These are phyloP conservation scores for Penicillium cataractarum DNA, from an alignment of 495 filamentous ascomycete genomes.

Conservation along the genomic window DNA sequence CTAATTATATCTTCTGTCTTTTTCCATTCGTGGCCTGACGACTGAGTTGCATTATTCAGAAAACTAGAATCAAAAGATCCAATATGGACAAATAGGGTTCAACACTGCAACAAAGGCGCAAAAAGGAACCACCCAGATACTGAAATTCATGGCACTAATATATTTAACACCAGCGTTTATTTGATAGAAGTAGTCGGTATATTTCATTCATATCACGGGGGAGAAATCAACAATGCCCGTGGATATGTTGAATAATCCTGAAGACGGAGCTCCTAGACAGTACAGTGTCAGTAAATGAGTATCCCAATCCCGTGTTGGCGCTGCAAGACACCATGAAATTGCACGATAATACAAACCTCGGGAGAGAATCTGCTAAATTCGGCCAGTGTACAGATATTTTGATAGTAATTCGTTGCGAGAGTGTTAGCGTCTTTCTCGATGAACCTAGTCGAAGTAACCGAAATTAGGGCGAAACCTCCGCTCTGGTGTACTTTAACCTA, in stretches of 20 bases:
- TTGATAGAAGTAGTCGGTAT: too few relatives aligned
- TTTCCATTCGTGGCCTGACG: too few relatives aligned
- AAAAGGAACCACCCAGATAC: too few relatives aligned
- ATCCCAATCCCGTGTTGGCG: background rate
- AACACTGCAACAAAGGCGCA: too few relatives aligned
- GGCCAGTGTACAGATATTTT: background rate
- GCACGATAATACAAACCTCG: background rate
- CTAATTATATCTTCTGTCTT: too few relatives aligned
- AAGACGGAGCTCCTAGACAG: background rate
- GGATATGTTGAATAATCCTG: background rate
- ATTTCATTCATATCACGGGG: too few relatives aligned
- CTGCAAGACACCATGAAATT: background rate
- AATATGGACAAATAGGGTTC: too few relatives aligned
- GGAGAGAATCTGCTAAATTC: background rate
- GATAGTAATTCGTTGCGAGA: background rate
- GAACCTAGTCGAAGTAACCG: background rate
- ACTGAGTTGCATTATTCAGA: too few relatives aligned
- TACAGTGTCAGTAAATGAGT: background rate
- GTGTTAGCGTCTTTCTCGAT: background rate
- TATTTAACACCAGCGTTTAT: too few relatives aligned
- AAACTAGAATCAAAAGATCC: too few relatives aligned
- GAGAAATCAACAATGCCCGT: too few relatives aligned
- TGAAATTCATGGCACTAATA: too few relatives aligned
- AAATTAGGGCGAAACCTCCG: background rate
- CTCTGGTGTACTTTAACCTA: background rate